phyloP scores from a whole-genome alignment of 1,284 basidiomycete genomes.

The Neolentinus lepideus region DNA sequence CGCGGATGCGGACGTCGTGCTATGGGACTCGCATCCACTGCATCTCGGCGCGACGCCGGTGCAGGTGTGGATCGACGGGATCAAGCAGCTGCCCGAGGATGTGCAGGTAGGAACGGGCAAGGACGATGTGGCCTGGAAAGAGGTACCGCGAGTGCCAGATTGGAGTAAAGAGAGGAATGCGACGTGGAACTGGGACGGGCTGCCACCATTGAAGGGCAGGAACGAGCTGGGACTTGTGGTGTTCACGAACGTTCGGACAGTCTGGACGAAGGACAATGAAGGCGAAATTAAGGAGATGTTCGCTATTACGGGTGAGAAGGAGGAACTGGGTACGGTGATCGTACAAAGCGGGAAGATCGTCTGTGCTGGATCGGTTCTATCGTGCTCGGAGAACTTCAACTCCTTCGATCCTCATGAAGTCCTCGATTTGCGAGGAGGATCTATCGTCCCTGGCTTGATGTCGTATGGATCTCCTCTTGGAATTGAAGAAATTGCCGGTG shows the following conservation, averaged over 20 bases:
- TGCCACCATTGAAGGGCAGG: slow-evolving; percentile 50
- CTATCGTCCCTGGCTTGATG: slow-evolving; percentile 2
- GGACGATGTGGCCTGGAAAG: slow-evolving; percentile 27
- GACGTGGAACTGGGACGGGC: slow-evolving; percentile 55
- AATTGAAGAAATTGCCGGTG: slow-evolving; percentile 51
- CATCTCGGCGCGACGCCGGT: slow-evolving; percentile 69
- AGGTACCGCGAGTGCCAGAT: slow-evolving; percentile 49
- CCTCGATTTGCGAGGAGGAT: slow-evolving; percentile 33
- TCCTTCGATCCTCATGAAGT: slow-evolving; percentile 3
- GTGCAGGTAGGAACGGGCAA: slow-evolving; percentile 22
- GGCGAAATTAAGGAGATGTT: slow-evolving; percentile 4
- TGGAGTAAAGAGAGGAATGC: slow-evolving; percentile 50
- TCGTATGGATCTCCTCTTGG: slow-evolving; percentile 45
- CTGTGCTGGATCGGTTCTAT: slow-evolving; percentile 18
- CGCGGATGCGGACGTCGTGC: slow-evolving; percentile 47
- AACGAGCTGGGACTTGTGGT: slow-evolving; percentile 33
- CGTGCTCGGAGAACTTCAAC: slow-evolving; percentile 12
- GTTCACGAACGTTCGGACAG: slow-evolving; percentile 51
- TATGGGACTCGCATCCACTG: slow-evolving; percentile 81
- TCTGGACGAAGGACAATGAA: slow-evolving; percentile 26
- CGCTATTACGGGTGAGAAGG: slow-evolving; percentile 5
- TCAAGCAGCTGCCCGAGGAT: slow-evolving; percentile 47
- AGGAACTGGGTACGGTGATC: slow-evolving; percentile 20
- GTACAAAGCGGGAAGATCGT: slow-evolving; percentile 23
- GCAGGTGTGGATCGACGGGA: slow-evolving; percentile 71